Percentiles rank a stretch among this genome's conserved stretches.
phyloP scores from a whole-genome alignment of 495 filamentous ascomycete species.

The Letharia columbiana region DNA sequence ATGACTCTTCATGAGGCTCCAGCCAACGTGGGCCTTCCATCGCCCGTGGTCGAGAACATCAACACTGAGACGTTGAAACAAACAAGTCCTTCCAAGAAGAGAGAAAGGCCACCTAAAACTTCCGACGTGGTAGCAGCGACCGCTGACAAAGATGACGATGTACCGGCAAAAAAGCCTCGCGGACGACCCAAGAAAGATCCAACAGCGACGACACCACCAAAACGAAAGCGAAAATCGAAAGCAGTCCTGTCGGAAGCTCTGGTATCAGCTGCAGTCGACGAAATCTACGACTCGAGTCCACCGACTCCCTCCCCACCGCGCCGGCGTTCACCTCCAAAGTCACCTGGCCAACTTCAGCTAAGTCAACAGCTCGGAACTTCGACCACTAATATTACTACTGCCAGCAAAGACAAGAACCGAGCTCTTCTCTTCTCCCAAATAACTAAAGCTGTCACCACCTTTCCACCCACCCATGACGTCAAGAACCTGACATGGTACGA shows the following conservation, averaged over 20 bases:
- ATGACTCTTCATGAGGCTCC: conserved; percentile 19
- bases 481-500: conserved; percentile 64
- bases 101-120: conserved; percentile 17
- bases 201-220: conserved; percentile 12
- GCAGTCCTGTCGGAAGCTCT: conserved; percentile 6
- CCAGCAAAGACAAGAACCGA: conserved; percentile 10
- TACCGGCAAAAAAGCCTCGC: conserved; percentile 27
- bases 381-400: not conserved
- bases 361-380: not conserved
- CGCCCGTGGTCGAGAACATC: conserved; percentile 4
- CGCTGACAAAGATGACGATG: not conserved
- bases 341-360: conserved; percentile 7
- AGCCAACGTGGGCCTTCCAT: conserved; percentile 11
- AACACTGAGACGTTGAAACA: conserved; percentile 26
- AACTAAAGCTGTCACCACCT: conserved; percentile 51
- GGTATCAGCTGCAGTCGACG: conserved; percentile 20
- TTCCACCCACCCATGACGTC: conserved; percentile 42
- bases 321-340: not conserved
- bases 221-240: conserved; percentile 16
- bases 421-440: conserved; percentile 37
- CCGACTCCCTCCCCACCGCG: conserved; percentile 14
- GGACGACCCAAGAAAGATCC: conserved; percentile 38
- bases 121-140: not conserved
- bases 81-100: conserved; percentile 24
- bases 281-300: conserved; percentile 21